These are phyloP conservation scores for Coemansia sp. DNA, from an alignment of 192 early-diverging fungal species.

Conservation along the genomic window DNA sequence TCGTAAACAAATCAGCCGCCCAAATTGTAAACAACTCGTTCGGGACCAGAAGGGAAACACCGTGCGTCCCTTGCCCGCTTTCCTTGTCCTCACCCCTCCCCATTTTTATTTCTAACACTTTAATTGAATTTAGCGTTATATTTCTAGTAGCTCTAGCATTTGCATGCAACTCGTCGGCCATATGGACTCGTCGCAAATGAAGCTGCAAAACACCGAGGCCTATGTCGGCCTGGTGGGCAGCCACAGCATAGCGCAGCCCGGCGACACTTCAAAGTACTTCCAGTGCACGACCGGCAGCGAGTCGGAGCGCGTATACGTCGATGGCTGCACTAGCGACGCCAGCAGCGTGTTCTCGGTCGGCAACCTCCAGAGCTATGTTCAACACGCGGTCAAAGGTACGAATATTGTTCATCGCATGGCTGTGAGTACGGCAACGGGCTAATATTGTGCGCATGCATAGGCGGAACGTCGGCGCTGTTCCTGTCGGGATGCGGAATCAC, in stretches of 20 bases:
- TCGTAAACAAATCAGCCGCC: too few species aligned
- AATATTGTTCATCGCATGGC: neutral
- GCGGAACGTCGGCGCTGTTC: constrained; percentile 47
- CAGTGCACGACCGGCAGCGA: neutral
- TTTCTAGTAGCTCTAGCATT: neutral
- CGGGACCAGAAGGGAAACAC: too few species aligned
- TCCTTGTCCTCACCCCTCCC: too few species aligned
- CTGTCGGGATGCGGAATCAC: constrained; percentile 39
- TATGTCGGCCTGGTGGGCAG: constrained; percentile 34
- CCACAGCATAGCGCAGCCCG: constrained; percentile 28
- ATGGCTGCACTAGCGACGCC: constrained; percentile 37
- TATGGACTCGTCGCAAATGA: constrained; percentile 4
- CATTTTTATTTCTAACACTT: too few species aligned
- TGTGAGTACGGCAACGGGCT: too few species aligned
- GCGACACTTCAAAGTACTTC: constrained; percentile 52
- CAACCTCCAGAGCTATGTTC: constrained; percentile 27
- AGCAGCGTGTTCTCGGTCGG: constrained; percentile 15
- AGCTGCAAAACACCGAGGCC: constrained; percentile 47
- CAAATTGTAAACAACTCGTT: too few species aligned
- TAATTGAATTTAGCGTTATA: neutral
- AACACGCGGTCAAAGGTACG: constrained; percentile 40
- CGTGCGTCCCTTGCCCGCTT: too few species aligned
- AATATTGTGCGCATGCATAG: constrained; percentile 6
- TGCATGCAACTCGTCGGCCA: too few species aligned
- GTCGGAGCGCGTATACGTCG: constrained; percentile 36